These are phyloP conservation scores for Diaporthe helianthi DNA, from an alignment of 2,329 filamentous ascomycete genomes.

Conservation along the genomic window DNA sequence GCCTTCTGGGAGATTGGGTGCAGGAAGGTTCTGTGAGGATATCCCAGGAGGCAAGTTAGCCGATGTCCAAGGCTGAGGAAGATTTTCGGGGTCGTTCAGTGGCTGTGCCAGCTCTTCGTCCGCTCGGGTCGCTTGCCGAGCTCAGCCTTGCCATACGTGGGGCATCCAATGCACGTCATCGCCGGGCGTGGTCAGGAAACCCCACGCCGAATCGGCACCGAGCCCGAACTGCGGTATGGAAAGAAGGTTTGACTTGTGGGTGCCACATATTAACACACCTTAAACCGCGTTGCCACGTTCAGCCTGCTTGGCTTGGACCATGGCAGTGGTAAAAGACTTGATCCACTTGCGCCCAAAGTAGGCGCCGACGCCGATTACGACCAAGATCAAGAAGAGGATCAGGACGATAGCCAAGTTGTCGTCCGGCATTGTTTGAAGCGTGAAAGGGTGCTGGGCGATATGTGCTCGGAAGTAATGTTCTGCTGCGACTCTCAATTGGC, in stretches of 20 bases:
- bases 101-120: slow-evolving; percentile 15
- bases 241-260: background rate
- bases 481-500: background rate
- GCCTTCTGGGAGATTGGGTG: background rate
- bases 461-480: background rate
- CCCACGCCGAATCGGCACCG: slow-evolving; percentile 27
- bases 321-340: slow-evolving; percentile 38
- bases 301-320: slow-evolving; percentile 37
- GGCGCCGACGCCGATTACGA: slow-evolving; percentile 34
- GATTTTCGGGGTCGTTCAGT: slow-evolving; percentile 20
- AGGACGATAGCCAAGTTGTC: slow-evolving; percentile 42
- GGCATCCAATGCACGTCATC: slow-evolving; percentile 23
- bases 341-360: slow-evolving; percentile 39
- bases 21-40: background rate
- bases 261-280: background rate
- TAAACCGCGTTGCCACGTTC: slow-evolving; percentile 26
- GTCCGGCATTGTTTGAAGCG: slow-evolving; percentile 22
- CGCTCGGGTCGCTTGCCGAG: slow-evolving; percentile 26
- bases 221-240: no score
- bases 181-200: background rate
- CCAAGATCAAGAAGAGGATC: slow-evolving; percentile 40
- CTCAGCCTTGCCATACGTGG: slow-evolving; percentile 25
- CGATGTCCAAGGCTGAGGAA: slow-evolving; percentile 27
- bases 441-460: background rate
- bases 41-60: background rate